These are phyloP conservation scores for Colletotrichum cereale DNA, from an alignment of 2,329 filamentous ascomycete genomes.

Conservation along the genomic window DNA sequence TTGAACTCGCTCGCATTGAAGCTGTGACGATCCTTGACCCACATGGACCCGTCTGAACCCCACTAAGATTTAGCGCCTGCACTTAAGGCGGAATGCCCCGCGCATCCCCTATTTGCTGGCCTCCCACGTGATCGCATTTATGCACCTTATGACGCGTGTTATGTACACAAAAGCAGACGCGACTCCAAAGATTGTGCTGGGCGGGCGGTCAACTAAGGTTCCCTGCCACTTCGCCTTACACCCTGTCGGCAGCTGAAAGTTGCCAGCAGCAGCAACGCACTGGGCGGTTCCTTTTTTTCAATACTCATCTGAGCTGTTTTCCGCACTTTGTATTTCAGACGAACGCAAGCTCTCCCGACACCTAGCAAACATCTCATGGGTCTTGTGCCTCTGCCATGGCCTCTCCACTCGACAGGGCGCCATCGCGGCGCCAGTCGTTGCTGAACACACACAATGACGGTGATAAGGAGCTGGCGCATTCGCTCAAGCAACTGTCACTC, in stretches of 20 bases:
- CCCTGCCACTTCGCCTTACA: conserved; percentile 27
- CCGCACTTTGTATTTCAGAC: neutral
- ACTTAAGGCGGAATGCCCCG: conserved; percentile 3
- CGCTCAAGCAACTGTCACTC: conserved; percentile 60
- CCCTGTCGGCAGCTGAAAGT: conserved; percentile 33
- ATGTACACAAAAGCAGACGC: conserved; percentile 32
- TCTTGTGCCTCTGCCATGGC: conserved; percentile 32
- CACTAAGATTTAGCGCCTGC: neutral
- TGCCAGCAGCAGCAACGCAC: conserved; percentile 17
- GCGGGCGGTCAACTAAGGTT: conserved; percentile 29
- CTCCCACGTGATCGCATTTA: conserved; percentile 33
- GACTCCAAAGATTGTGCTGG: conserved; percentile 32
- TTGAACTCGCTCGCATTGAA: neutral
- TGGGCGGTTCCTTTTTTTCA: neutral
- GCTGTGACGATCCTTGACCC: neutral
- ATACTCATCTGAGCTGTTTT: neutral
- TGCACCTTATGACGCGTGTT: conserved; percentile 36
- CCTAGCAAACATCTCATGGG: conserved; percentile 19
- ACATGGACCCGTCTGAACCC: neutral
- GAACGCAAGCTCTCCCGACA: neutral
- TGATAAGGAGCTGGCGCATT: conserved; percentile 53
- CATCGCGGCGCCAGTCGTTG: conserved; percentile 51
- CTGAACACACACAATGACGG: conserved; percentile 47
- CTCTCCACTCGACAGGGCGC: conserved; percentile 38
- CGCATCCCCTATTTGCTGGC: conserved; percentile 29